These are phyloP conservation scores for Penicillium fimorum DNA, from an alignment of 495 filamentous ascomycete genomes.

Conservation along the genomic window DNA sequence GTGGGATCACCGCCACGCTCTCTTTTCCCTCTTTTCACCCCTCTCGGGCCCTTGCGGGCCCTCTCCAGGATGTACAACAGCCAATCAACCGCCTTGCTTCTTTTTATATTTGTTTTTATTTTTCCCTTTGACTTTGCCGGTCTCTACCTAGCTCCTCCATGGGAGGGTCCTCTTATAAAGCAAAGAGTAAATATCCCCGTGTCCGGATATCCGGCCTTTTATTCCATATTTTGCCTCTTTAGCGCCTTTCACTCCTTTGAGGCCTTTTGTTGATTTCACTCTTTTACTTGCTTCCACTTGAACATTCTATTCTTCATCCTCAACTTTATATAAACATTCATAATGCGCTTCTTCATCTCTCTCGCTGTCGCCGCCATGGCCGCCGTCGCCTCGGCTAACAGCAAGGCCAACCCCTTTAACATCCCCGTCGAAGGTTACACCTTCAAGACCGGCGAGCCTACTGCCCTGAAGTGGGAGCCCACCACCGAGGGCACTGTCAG, in stretches of 20 bases:
- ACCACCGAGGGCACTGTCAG: constrained; percentile 53
- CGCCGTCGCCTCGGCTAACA: constrained; percentile 35
- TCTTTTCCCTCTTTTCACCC: not conserved
- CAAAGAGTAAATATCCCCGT: not conserved
- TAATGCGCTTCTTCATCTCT: constrained; percentile 45
- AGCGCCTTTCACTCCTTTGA: constrained; percentile 10
- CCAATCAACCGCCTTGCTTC: constrained; percentile 12
- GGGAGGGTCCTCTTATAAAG: constrained; percentile 5
- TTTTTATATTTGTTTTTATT: constrained; percentile 10
- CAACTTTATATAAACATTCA: constrained; percentile 16
- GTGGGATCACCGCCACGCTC: constrained; percentile 12
- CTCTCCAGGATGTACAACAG: not conserved
- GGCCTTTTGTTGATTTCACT: constrained; percentile 15
- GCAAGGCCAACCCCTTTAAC: constrained; percentile 54
- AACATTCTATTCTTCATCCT: constrained; percentile 9
- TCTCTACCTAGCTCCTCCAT: not conserved
- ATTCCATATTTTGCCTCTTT: constrained; percentile 13
- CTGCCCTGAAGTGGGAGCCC: constrained; percentile 55
- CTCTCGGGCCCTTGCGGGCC: not conserved
- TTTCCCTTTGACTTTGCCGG: not conserved
- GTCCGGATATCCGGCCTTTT: not conserved
- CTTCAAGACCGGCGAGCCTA: constrained; percentile 50
- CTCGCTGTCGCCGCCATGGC: constrained; percentile 41
- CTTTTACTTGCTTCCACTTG: constrained; percentile 5
- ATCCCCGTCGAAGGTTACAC: constrained; percentile 44